Base-by-base conservation (phyloP, 2,329 filamentous ascomycete species). In the Verticillium zaregamsianum region DNA sequence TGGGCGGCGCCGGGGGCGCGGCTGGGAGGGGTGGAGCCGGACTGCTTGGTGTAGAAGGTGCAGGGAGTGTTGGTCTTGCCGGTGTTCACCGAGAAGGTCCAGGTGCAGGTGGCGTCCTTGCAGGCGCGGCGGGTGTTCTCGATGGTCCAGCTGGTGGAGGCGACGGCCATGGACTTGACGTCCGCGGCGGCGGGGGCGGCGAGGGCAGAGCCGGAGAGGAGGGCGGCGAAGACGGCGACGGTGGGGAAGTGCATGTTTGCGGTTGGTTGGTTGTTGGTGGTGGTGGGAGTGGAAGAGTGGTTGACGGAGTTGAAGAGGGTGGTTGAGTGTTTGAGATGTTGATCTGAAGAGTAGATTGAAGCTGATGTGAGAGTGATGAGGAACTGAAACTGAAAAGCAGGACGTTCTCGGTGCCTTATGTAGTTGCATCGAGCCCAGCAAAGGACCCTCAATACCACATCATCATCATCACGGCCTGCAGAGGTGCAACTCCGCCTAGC, bases 211-310 rank as follows among this genome's bases (percentile, higher is more conserved):
- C 74, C 62, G 64, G 73, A 71, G 56, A 74, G 68, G 66, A 75
- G 68, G 68, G 76, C 70, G 62, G 72, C 68, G 64, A 76, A 55
- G 68, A 75, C 65, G 67, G 72, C 65, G 62, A 75, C 66, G 67
- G 72, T 71, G 65, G 77, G 74, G 74, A 80, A 70, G 68, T 80
- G 77, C 79, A 81, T 81, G 39, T 57, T 78, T 67, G 64, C 60
- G 64, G 69, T 66, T 60, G 33, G 45, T 35, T 28, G 33, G 33
- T 35, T 35, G 33, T 35, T 35, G 33, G 33, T 5, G 23, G 40
- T 28, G 23, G 20, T 23, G 25, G 37, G 25, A 23, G 14, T 35
- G 54, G 17, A 31, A 33, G 28, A 33, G 33, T 55, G 14, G 23
- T 31, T 45, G 39, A 11, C 6, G n/a, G 20, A 45, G 56, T 15